Percentiles rank a stretch among this genome's conserved stretches.
These are phyloP conservation scores for Cladorrhinum samala DNA, from an alignment of 495 filamentous ascomycete species.

Conservation along the genomic window DNA sequence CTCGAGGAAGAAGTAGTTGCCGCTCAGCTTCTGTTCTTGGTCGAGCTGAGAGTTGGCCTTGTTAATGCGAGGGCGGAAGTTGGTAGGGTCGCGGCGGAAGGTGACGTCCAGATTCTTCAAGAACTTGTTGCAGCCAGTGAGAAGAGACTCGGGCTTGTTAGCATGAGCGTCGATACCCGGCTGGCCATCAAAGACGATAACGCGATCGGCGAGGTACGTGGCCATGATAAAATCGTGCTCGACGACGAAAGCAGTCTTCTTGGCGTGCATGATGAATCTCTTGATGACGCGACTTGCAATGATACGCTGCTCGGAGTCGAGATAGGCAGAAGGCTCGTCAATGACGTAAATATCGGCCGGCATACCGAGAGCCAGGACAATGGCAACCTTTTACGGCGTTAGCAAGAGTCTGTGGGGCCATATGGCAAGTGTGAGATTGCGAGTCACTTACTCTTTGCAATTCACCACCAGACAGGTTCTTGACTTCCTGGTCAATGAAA, in stretches of 20 bases:
- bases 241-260: conserved; percentile 98
- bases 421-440: not conserved
- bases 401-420: not conserved
- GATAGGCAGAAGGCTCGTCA: conserved; percentile 60
- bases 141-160: conserved; percentile 81
- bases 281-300: conserved; percentile 96
- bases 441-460: conserved; percentile 67
- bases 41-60: conserved; percentile 92
- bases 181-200: conserved; percentile 95
- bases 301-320: conserved; percentile 98
- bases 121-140: conserved; percentile 96
- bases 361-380: conserved; percentile 87
- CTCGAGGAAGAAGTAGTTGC: conserved; percentile 97
- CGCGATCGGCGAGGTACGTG: conserved; percentile 90
- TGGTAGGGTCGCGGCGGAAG: conserved; percentile 95
- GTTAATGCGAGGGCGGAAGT: conserved; percentile 95
- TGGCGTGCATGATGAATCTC: conserved; percentile 98
- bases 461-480: conserved; percentile 98
- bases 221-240: conserved; percentile 99
- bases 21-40: conserved; percentile 89
- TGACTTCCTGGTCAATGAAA: conserved; percentile 98
- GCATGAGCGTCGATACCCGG: conserved; percentile 83
- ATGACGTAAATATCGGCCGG: conserved; percentile 99
- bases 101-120: conserved; percentile 93
- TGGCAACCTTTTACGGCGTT: conserved; percentile 60